Conservation (phyloP, 2,329 filamentous ascomycete genomes). For the Colletotrichum echinochloae region DNA sequence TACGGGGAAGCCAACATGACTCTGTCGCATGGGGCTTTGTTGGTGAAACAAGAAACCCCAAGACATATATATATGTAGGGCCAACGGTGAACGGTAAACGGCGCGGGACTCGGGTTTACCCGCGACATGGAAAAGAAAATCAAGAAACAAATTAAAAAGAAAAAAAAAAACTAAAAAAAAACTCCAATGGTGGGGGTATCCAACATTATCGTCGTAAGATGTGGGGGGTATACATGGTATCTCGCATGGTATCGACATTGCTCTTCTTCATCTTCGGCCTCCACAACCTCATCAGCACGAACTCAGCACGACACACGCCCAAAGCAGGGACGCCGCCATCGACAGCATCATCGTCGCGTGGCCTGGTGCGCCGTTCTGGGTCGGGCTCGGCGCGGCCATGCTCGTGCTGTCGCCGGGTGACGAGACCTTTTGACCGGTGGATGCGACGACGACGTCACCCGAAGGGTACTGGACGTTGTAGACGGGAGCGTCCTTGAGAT, state of each 20-base stretch:
- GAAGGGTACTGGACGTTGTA: conserved; percentile 61
- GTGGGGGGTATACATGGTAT: conserved; percentile 31
- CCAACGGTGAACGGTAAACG: not conserved
- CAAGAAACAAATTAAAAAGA: too few species aligned
- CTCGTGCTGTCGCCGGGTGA: conserved; percentile 21
- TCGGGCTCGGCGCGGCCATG: conserved; percentile 21
- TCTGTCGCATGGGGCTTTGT: not conserved
- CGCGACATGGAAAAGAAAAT: not conserved
- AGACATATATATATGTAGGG: too few species aligned
- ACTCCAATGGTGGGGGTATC: too few species aligned
- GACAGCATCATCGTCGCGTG: not conserved
- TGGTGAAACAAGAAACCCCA: not conserved
- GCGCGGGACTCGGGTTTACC: too few species aligned
- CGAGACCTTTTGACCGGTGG: conserved; percentile 32
- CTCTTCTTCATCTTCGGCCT: not conserved
- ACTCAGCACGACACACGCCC: conserved; percentile 18
- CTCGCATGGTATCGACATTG: conserved; percentile 19
- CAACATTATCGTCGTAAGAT: conserved; percentile 35
- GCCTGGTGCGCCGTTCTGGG: conserved; percentile 19
- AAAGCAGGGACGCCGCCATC: conserved; percentile 24
- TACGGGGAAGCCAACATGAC: not conserved
- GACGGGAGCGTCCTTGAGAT: conserved; percentile 55
- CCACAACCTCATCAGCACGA: conserved; percentile 1
- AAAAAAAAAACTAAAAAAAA: too few species aligned
- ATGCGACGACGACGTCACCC: conserved; percentile 55